Evolutionary conservation across 805 yeast species (phyloP).

Genomic region (Candida endomychidarum): DNA sequence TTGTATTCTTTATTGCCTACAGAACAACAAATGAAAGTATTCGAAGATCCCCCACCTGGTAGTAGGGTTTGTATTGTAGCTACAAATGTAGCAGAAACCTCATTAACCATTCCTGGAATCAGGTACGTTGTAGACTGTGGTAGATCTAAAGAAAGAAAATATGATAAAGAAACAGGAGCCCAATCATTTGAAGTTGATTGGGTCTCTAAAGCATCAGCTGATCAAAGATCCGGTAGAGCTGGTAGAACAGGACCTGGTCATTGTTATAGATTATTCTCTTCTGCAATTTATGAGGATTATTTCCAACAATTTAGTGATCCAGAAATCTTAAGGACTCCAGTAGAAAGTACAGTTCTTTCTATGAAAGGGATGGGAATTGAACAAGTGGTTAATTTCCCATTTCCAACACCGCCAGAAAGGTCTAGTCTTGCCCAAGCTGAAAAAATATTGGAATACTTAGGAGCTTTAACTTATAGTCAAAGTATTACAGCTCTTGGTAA

Average conservation of each 20-base stretch:
- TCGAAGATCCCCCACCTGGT: constrained; percentile 80
- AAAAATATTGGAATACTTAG: constrained; percentile 63
- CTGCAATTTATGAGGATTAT: constrained; percentile 88
- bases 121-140: constrained; percentile 96
- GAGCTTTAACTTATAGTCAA: constrained; percentile 65
- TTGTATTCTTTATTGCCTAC: constrained; percentile 93
- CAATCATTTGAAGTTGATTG: constrained; percentile 90
- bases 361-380: constrained; percentile 98
- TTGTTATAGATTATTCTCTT: constrained; percentile 86
- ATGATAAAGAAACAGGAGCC: constrained; percentile 80
- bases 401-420: constrained; percentile 89
- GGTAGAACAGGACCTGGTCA: constrained; percentile 99
- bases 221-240: constrained; percentile 94
- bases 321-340: constrained; percentile 92
- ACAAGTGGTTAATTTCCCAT: constrained; percentile 87
- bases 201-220: constrained; percentile 94
- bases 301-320: constrained; percentile 83
- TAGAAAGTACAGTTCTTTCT: constrained; percentile 89
- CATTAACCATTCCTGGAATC: constrained; percentile 93
- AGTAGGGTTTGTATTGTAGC: constrained; percentile 90
- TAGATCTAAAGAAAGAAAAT: constrained; percentile 83
- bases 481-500: constrained; percentile 75
- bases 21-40: constrained; percentile 89
- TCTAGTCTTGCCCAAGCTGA: constrained; percentile 62
- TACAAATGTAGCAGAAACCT: constrained; percentile 97